Evolutionary conservation across 805 yeast species (phyloP).

Genomic region (Candida gorgasii): DNA sequence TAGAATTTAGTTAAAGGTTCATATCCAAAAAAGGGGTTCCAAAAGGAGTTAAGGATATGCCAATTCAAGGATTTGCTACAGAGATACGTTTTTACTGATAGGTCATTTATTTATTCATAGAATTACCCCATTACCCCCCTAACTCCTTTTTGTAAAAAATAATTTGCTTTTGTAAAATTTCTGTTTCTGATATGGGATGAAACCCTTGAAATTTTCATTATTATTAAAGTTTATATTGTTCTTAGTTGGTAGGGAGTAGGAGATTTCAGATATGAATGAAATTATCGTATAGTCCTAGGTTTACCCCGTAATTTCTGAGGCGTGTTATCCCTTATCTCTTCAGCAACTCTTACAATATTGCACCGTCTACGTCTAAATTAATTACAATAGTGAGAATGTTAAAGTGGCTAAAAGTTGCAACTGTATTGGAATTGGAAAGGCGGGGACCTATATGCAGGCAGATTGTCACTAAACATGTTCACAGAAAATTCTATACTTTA

Average conservation of each 20-base stretch:
- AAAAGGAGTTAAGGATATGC: neutral
- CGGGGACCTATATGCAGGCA: slow-evolving; percentile 4
- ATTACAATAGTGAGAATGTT: neutral
- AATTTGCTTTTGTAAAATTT: neutral
- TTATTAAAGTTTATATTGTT: neutral
- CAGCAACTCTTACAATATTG: neutral
- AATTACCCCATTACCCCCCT: too few relatives aligned
- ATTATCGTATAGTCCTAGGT: too few relatives aligned
- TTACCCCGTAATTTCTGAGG: too few relatives aligned
- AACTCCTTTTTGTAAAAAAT: neutral
- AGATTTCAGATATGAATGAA: neutral
- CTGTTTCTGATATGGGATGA: neutral
- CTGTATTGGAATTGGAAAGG: neutral
- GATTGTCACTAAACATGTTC: neutral
- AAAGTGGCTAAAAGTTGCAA: slow-evolving; percentile 1
- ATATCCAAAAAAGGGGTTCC: neutral
- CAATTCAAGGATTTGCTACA: neutral
- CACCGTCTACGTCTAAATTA: neutral
- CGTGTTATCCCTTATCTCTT: too few relatives aligned
- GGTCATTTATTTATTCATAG: neutral
- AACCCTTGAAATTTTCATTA: slow-evolving; percentile 2
- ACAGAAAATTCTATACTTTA: slow-evolving; percentile 3
- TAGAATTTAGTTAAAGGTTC: neutral
- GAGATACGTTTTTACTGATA: neutral
- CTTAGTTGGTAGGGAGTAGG: neutral